Percentiles rank a stretch among this genome's conserved stretches.
phyloP scores from a whole-genome alignment of 768 basidiomycete species.

The Botryobasidium botryosum region DNA sequence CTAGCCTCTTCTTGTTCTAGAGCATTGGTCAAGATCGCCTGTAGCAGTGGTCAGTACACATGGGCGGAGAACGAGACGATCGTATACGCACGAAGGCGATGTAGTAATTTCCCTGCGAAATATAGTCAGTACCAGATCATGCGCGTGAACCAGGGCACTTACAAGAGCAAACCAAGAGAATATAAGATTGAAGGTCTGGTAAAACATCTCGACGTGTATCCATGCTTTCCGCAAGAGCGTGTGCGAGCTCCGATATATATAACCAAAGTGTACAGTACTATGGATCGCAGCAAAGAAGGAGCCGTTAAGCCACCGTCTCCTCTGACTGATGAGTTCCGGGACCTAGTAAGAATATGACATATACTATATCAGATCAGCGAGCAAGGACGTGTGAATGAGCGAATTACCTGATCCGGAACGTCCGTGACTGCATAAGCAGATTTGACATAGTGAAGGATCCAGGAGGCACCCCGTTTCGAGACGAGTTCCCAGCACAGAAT shows the following conservation, averaged over 20 bases:
- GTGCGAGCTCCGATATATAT: conserved; percentile 85
- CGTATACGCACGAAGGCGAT: conserved; percentile 47
- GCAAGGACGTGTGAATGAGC: not conserved
- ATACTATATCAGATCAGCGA: not conserved
- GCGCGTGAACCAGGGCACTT: conserved; percentile 11
- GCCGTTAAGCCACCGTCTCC: conserved; percentile 92
- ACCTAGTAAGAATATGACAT: conserved; percentile 27
- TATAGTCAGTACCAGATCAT: conserved; percentile 5
- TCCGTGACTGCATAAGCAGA: conserved; percentile 85
- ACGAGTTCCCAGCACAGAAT: conserved; percentile 97
- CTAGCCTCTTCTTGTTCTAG: conserved; percentile 48
- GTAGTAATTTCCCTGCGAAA: conserved; percentile 64
- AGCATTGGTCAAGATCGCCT: conserved; percentile 47
- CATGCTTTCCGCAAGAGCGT: conserved; percentile 69
- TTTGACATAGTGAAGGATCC: conserved; percentile 94
- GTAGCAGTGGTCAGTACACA: not conserved
- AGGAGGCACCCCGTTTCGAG: conserved; percentile 76
- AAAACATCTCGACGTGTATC: conserved; percentile 89
- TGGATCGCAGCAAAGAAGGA: conserved; percentile 97
- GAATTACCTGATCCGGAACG: conserved; percentile 69
- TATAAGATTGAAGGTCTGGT: conserved; percentile 77
- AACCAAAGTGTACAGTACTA: conserved; percentile 82
- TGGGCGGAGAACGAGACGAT: not conserved
- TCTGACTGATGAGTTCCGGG: conserved; percentile 87
- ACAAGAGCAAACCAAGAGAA: conserved; percentile 78